A percentile compares a stretch with the other conserved stretches of the same genome.
Evolutionary conservation across 208 protist species (phyloP).

Genomic region (Balamuthia mandrillaris): DNA sequence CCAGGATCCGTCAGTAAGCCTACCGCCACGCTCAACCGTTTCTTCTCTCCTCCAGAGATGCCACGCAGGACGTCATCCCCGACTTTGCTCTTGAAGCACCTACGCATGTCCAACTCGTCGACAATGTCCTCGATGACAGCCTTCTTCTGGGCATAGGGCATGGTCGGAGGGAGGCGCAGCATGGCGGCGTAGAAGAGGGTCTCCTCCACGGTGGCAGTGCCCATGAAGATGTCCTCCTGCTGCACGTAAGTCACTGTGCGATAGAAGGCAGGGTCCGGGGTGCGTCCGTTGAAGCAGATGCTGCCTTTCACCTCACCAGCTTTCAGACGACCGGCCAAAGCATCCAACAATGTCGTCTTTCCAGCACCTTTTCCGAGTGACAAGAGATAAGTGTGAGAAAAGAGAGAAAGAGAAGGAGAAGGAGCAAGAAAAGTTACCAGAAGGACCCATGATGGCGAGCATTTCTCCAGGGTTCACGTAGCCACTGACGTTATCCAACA

Average conservation of each 20-base stretch:
- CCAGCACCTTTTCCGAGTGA: not conserved
- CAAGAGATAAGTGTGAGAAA: not conserved
- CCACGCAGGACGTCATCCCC: conserved; percentile 50
- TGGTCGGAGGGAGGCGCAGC: conserved; percentile 7
- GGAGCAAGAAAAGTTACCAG: not conserved
- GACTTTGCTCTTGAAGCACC: conserved; percentile 34
- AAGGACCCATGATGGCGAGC: conserved; percentile 48
- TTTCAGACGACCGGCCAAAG: not conserved
- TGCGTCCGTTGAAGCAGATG: conserved; percentile 10
- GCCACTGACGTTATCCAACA: not conserved
- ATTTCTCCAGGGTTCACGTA: not conserved
- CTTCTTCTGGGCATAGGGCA: not conserved
- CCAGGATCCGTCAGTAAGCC: conserved; percentile 20
- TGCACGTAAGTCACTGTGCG: conserved; percentile 44
- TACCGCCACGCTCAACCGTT: conserved; percentile 41
- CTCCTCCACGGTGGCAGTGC: conserved; percentile 52
- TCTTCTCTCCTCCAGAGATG: conserved; percentile 72
- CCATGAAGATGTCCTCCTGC: conserved; percentile 57
- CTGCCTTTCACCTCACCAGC: not conserved
- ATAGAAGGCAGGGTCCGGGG: not conserved
- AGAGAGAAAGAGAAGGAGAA: too few relatives aligned
- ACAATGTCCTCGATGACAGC: conserved; percentile 30
- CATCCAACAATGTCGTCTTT: conserved; percentile 28
- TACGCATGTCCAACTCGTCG: conserved; percentile 40
- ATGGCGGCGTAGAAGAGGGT: not conserved